Conservation (phyloP, 768 basidiomycete genomes). For the Boletus speciosus region DNA sequence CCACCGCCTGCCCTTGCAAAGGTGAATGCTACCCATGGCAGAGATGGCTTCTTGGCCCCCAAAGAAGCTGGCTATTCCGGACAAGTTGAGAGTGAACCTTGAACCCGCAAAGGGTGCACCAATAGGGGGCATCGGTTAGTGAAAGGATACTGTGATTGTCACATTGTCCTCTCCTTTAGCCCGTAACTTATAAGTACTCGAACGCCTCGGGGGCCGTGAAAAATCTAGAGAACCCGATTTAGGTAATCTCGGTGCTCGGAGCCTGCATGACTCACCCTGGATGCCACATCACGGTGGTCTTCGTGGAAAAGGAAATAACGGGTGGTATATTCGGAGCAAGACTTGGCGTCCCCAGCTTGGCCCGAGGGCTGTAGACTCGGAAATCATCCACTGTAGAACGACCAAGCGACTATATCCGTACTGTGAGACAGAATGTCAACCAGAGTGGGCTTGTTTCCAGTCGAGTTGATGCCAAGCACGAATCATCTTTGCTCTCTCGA, state of each 20-base stretch:
- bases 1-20: slow-evolving; percentile 32
- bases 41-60: slow-evolving; percentile 36
- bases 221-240: not conserved
- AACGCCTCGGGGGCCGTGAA: not conserved
- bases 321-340: not conserved
- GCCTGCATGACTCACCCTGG: not conserved
- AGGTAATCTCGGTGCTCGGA: not conserved
- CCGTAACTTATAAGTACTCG: not conserved
- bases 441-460: not conserved
- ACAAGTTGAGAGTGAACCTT: slow-evolving; percentile 22
- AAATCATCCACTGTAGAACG: not conserved
- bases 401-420: too few relatives aligned
- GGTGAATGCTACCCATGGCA: slow-evolving; percentile 34
- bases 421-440: not conserved
- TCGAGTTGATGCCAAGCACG: not conserved
- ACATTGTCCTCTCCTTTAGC: not conserved
- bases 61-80: slow-evolving; percentile 34
- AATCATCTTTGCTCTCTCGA: too few relatives aligned
- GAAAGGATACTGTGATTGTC: not conserved
- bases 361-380: not conserved
- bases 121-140: slow-evolving; percentile 20
- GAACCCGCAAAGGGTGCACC: slow-evolving; percentile 9
- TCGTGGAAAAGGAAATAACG: not conserved
- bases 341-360: not conserved
- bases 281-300: not conserved